Evolutionary conservation across 441 rosid species (phyloP).

Genomic region (Erodium chrysanthum): DNA sequence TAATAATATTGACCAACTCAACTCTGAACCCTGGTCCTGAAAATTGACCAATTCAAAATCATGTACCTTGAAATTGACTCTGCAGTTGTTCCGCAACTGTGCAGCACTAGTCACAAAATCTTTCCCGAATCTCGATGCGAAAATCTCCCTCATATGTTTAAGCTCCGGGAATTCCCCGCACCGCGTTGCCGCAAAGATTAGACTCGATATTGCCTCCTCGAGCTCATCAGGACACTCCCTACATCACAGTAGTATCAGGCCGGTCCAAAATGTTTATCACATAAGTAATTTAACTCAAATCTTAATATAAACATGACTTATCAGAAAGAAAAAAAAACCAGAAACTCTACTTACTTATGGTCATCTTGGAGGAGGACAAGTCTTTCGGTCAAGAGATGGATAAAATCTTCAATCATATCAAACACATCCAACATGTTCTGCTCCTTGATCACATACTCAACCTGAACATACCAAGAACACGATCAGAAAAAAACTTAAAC

Average conservation of each 20-base stretch:
- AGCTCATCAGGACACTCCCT: constrained; percentile 77
- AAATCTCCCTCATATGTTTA: constrained; percentile 54
- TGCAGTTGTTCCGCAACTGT: constrained; percentile 67
- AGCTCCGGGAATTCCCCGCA: constrained; percentile 94
- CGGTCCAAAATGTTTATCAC: too few species aligned
- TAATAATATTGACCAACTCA: too few species aligned
- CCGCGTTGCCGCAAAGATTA: constrained; percentile 67
- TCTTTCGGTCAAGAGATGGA: constrained; percentile 54
- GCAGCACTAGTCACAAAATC: constrained; percentile 62
- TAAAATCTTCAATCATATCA: constrained; percentile 52
- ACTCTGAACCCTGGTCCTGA: too few species aligned
- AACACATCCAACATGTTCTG: constrained; percentile 64
- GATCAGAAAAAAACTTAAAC: too few species aligned
- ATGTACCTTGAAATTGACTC: constrained; percentile 49
- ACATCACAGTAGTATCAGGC: neutral
- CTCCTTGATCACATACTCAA: constrained; percentile 61
- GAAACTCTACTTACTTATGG: constrained; percentile 25
- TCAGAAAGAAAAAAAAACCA: too few species aligned
- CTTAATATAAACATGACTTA: too few species aligned
- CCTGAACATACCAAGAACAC: constrained; percentile 24
- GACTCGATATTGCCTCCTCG: constrained; percentile 56
- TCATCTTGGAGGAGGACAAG: constrained; percentile 55
- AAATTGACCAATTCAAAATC: too few species aligned
- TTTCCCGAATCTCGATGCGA: constrained; percentile 61
- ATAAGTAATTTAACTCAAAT: too few species aligned